Evolutionary conservation across 2,329 filamentous ascomycete species (phyloP), one percentile per base, ranked within the genome.

Genomic region (Verticillium zaregamsianum): DNA sequence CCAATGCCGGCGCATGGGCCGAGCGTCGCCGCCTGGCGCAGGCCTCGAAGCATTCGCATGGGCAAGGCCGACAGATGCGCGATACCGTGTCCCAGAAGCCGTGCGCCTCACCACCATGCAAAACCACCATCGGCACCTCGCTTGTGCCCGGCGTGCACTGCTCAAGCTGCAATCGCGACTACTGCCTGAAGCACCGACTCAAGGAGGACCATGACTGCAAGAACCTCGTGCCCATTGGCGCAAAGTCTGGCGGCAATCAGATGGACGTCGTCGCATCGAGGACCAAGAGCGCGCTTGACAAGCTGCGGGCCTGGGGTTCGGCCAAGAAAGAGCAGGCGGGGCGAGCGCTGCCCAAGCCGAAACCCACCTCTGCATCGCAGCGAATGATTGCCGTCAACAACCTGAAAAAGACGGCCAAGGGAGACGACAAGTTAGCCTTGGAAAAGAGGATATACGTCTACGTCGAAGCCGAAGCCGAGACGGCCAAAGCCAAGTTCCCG

Each of bases 401-500:
- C 11, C 80, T 99, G 52, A 97, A 97, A 79, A 90, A 90, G 72
- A 87, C 85, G 0, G 94, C 95, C 2, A 97, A 97, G 77, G 96
- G 96, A 1, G 94, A 98, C 66, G 87, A 87, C 11, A 94, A 92
- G 69, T 76, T 97, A 0, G 82, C 92, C 0, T 74, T 81, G 0
- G 92, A 97, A 66, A 96, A 96, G 79, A 81, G 95, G n/a, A 78
- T 99, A 2, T 98, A 98, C 72, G 72, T 99, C 1, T 89, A 91
- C 71, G 91, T 97, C 20, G 94, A 98, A 73, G 95, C 94, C 0
- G 92, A 93, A 70, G 91, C 91, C 11, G 91, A 92, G 69, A 96
- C 92, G 0, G 89, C 93, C 2, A 90, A 87, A 59, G 87, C 90
- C 7, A 96, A 96, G 74, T 87, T 91, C 54, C 93, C 93, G 4